phyloP scores from a whole-genome alignment of 108 stramenopile genomes.

The Tribonema minus region DNA sequence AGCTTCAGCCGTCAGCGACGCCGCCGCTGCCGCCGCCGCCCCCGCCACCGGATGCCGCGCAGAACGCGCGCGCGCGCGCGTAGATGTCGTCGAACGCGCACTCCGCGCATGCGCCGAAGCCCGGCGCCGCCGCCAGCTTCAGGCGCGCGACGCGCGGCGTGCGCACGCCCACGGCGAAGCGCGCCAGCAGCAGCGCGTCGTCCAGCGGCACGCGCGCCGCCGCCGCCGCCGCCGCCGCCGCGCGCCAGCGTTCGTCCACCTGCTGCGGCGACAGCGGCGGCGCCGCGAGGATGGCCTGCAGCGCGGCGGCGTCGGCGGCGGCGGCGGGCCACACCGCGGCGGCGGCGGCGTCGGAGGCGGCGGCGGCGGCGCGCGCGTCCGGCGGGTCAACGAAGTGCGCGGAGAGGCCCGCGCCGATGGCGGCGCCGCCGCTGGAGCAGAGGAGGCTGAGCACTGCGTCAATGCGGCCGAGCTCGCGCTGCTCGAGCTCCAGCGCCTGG shows the following conservation, averaged over 20 bases:
- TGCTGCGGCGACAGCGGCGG: neutral
- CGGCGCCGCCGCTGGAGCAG: constrained; percentile 1
- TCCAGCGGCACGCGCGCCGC: constrained; percentile 2
- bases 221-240: neutral
- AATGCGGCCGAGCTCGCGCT: neutral
- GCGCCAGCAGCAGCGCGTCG: constrained; percentile 18
- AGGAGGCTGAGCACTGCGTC: constrained; percentile 5
- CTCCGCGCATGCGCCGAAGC: constrained; percentile 10
- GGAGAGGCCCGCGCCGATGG: constrained; percentile 19
- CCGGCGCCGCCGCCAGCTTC: neutral
- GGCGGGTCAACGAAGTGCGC: constrained; percentile 16
- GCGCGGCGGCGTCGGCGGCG: neutral
- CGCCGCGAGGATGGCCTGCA: neutral
- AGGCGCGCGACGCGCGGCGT: constrained; percentile 16
- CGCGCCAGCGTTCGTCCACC: constrained; percentile 7
- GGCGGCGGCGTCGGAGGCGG: neutral
- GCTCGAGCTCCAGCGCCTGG: constrained; percentile 16
- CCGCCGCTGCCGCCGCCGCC: too few relatives aligned
- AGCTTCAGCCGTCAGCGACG: too few relatives aligned
- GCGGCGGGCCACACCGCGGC: neutral
- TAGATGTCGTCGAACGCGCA: constrained; percentile 1
- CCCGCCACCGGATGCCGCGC: too few relatives aligned
- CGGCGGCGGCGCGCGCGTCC: neutral
- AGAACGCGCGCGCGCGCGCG: neutral
- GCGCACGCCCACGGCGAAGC: constrained; percentile 24